Base-by-base conservation (phyloP, 352 stramenopile genomes). In the Aphanomyces stellatus region DNA sequence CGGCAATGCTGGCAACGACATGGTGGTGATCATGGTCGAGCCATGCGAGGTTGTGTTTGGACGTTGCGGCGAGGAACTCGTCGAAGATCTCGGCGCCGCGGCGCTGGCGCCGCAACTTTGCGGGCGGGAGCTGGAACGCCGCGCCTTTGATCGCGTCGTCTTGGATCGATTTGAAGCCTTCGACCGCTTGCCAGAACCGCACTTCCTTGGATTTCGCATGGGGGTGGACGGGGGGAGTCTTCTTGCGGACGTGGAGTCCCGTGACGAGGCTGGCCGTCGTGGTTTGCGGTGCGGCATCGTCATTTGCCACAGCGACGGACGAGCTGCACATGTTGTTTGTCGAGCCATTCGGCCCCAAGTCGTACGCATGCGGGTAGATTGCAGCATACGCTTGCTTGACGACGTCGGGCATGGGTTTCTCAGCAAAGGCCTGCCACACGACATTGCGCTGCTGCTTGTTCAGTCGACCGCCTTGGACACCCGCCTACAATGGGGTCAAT, bases 141-240 rank as follows among this genome's bases (percentile, higher is more conserved):
- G 37, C 31, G 25, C 55, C 55, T 51, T 51, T 43, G 24, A 46
- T 64, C 25, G 55, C 10, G 4, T 51, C 25, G 40, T 64, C 35
- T 15, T 46, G 55, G 22, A 64, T 64, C 19, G 55, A 64, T 30
- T 64, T 64, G 55, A 64, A 64, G 19, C 55, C 55, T 51, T 64
- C 55, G 40, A 64, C 37, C 10, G 55, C 55, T 51, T 64, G 55
- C 55, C 55, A 64, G 24, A 64, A 64, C 33, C 55, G 35, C 3
- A 64, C 24, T n/a, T 64, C 55, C 4, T 34, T 46, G 3, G 55
- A 64, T 24, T 64, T 64, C 10, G 6, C 22, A 30, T 34, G 13
- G 27, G 11, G 25, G n/a, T 1, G 7, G n/a, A 11, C n/a, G 13
- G 13, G 13, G 37, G n/a, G 11, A 19, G 13, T 19, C 11, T 19